Percentiles rank a stretch among this genome's conserved stretches.
Evolutionary conservation across 306 rosid species (phyloP).

Genomic region (Cucurbita pepo): DNA sequence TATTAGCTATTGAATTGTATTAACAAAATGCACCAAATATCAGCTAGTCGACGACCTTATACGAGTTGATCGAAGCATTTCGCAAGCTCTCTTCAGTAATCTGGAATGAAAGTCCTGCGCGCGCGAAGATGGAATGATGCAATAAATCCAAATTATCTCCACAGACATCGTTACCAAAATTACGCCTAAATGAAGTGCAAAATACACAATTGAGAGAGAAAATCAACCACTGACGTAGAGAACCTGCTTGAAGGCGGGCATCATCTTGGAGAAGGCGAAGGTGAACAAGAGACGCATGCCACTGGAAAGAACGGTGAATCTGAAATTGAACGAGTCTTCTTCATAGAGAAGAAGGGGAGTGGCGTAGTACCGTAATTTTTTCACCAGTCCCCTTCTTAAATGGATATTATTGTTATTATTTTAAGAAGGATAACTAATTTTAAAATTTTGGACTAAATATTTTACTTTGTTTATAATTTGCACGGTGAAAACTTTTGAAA

Average conservation of each 20-base stretch:
- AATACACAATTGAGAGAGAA: background rate
- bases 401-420: no score
- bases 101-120: constrained; percentile 76
- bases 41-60: constrained; percentile 32
- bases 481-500: no score
- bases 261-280: constrained; percentile 22
- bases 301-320: background rate
- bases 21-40: no score
- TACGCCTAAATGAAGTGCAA: background rate
- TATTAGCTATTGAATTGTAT: background rate
- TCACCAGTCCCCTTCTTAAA: no score
- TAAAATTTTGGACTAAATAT: no score
- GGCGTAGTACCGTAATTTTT: background rate
- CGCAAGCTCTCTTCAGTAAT: constrained; percentile 78
- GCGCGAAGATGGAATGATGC: background rate
- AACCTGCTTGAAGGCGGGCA: constrained; percentile 36
- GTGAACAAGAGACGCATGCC: constrained; percentile 26
- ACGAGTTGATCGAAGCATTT: constrained; percentile 66
- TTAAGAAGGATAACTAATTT: no score
- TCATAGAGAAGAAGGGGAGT: background rate
- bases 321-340: background rate
- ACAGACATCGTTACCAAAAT: background rate
- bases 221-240: constrained; percentile 77
- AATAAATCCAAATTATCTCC: background rate
- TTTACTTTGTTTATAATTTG: no score